Evolutionary conservation across 2,329 filamentous ascomycete genomes (phyloP), one percentile per base, ranked within the genome.

Genomic region (Lizonia empirigonia): DNA sequence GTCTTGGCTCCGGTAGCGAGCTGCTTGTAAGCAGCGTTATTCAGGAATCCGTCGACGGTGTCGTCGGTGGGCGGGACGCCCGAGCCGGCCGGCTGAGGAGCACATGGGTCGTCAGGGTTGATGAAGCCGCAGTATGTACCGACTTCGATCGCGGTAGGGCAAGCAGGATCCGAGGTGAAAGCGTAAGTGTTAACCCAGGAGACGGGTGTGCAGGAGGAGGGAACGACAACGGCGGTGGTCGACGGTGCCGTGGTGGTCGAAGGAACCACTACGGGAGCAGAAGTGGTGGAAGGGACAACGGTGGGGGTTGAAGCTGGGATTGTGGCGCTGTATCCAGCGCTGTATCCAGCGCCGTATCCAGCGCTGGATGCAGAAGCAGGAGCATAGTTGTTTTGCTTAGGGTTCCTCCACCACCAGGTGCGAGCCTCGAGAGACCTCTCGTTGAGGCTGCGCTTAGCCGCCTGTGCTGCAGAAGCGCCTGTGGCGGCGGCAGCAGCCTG

Each of bases 121-220:
- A 62, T 64, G 57, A 64, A 65, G 34, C 60, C 60, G 39, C 60
- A 63, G 60, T 61, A 65, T 19, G 60, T 64, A 24, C 60, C 62
- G 19, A 63, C 56, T 52, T 63, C 60, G 22, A 63, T 56, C 4
- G 47, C 47, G 8, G 60, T 63, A 30, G 62, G 47, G 40, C 62
- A 65, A n/a, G 60, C 62, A 1, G 60, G 47, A 26, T 50, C 51
- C 12, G 53, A 23, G 18, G 62, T 65, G 57, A 63, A 65, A 24
- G 59, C 56, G 19, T 23, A 63, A 9, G 60, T 65, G 57, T 65
- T 65, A 37, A 38, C 46, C 62, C 62, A 63, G 47, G 20, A 16
- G 2, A 65, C 59, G 8, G 62, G 60, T 6, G 57, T 56, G 55
- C 62, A 65, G 16, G 53, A 52, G 20, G 59, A 59, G 6, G 60